Evolutionary conservation across 768 basidiomycete genomes (phyloP).

Genomic region (Boletus fagicola): DNA sequence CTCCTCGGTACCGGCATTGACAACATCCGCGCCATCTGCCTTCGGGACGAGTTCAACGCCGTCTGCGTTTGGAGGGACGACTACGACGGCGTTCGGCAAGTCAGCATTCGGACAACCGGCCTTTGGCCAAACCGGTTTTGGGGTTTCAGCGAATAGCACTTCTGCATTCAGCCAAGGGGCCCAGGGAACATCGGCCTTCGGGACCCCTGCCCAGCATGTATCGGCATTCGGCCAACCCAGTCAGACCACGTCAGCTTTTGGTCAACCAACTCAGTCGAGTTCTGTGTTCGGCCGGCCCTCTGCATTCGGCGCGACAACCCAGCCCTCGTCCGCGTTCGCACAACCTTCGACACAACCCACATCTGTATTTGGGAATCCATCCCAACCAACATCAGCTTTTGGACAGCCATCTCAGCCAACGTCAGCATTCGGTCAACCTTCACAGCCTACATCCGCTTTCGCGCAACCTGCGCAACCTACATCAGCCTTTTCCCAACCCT

Average conservation of each 20-base stretch:
- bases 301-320: slow-evolving; percentile 34
- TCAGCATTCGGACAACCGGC: slow-evolving; percentile 38
- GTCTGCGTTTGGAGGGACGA: slow-evolving; percentile 35
- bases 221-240: slow-evolving; percentile 40
- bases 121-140: slow-evolving; percentile 40
- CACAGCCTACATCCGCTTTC: slow-evolving; percentile 29
- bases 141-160: slow-evolving; percentile 6
- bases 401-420: slow-evolving; percentile 33
- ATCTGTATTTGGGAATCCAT: slow-evolving; percentile 34
- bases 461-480: slow-evolving; percentile 27
- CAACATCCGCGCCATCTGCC: slow-evolving; percentile 34
- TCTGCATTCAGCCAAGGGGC: slow-evolving; percentile 31
- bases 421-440: slow-evolving; percentile 40
- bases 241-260: slow-evolving; percentile 38
- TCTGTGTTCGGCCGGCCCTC: slow-evolving; percentile 41
- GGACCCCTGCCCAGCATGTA: slow-evolving; percentile 31
- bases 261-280: slow-evolving; percentile 32
- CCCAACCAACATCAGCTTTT: slow-evolving; percentile 29
- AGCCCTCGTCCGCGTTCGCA: slow-evolving; percentile 26
- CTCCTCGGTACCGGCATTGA: slow-evolving; percentile 19
- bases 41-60: slow-evolving; percentile 37
- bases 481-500: slow-evolving; percentile 31
- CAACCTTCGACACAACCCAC: slow-evolving; percentile 32
- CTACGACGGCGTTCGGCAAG: slow-evolving; percentile 24
- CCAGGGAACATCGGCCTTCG: slow-evolving; percentile 35